Evolutionary conservation across 2,329 filamentous ascomycete species (phyloP).

Genomic region (Plenodomus biglobosus): DNA sequence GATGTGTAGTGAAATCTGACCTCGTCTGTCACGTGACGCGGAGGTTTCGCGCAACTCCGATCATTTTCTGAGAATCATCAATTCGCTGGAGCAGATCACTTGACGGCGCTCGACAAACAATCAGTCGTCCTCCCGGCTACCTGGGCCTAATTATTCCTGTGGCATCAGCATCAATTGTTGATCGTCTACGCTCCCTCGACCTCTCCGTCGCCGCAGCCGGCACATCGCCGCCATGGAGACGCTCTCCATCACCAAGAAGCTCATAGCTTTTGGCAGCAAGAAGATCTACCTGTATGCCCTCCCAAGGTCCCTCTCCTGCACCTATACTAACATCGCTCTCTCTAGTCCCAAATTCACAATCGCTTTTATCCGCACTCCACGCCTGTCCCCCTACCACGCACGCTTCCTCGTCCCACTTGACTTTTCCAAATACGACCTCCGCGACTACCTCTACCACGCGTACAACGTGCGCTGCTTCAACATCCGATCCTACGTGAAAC

Average conservation of each 20-base stretch:
- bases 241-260: conserved; percentile 36
- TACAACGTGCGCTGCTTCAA: conserved; percentile 71
- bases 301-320: not conserved
- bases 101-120: not conserved
- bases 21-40: not conserved
- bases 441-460: conserved; percentile 87
- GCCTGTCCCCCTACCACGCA: conserved; percentile 76
- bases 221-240: conserved; percentile 26
- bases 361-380: conserved; percentile 72
- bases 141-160: not conserved
- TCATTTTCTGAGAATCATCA: not conserved
- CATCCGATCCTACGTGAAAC: conserved; percentile 79
- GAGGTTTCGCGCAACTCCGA: not conserved
- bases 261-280: conserved; percentile 46
- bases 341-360: conserved; percentile 78
- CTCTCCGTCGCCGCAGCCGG: not conserved
- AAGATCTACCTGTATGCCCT: conserved; percentile 51
- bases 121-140: not conserved
- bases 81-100: not conserved
- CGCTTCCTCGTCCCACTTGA: conserved; percentile 87
- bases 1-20: too few relatives aligned
- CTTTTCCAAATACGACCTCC: conserved; percentile 95
- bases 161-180: not conserved
- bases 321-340: conserved; percentile 9
- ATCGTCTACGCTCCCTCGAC: not conserved